Evolutionary conservation across 345 rosid genomes (phyloP).

Genomic region (Gossypium longicalyx): DNA sequence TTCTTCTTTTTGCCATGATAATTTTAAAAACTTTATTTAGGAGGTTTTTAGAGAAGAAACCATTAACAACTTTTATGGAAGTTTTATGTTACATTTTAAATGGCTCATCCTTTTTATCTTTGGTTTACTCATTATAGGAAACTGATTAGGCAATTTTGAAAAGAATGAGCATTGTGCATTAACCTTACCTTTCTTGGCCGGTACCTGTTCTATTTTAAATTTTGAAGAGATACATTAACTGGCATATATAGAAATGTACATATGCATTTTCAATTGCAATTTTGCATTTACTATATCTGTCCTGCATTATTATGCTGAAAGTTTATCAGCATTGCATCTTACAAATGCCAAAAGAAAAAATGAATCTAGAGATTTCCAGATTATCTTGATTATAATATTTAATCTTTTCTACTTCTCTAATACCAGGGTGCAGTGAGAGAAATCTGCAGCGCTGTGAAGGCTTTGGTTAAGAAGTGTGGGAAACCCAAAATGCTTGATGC

Average conservation of each 20-base stretch:
- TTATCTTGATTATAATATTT: conserved; percentile 13
- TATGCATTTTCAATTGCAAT: conserved; percentile 1
- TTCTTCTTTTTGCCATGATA: not conserved
- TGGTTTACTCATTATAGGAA: conserved; percentile 2
- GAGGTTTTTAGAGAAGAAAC: not conserved
- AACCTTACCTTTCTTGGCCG: not conserved
- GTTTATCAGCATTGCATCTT: not conserved
- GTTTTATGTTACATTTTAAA: not conserved
- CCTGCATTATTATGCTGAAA: conserved; percentile 4
- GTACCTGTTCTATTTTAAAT: not conserved
- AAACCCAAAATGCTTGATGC: conserved; percentile 89
- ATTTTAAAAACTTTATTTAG: not conserved
- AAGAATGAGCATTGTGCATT: not conserved
- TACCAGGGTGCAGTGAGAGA: conserved; percentile 80
- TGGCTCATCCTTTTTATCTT: not conserved
- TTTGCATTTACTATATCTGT: conserved; percentile 2
- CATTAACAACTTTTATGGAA: not conserved
- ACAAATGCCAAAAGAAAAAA: not conserved
- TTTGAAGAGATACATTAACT: not conserved
- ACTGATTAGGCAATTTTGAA: conserved; percentile 3
- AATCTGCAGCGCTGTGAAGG: conserved; percentile 74
- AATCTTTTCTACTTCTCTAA: conserved; percentile 12
- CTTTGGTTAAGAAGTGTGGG: conserved; percentile 71
- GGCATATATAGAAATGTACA: not conserved
- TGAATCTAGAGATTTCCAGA: conserved; percentile 3